A percentile compares a stretch with the other conserved stretches of the same genome.
Evolutionary conservation across 768 basidiomycete species (phyloP).

Genomic region (Tylopilus rubrobrunneus): DNA sequence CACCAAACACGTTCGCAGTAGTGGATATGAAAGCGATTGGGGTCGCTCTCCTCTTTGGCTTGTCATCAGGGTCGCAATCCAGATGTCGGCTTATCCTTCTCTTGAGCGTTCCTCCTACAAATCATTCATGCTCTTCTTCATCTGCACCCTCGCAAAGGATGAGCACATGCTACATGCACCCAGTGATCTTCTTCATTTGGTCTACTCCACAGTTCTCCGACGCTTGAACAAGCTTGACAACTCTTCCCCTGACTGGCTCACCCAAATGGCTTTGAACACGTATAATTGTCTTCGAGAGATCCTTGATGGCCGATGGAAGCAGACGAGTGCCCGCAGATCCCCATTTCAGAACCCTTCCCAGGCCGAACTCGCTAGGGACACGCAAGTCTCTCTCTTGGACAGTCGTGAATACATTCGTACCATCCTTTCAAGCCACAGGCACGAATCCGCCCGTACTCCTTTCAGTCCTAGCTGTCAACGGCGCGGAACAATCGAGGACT

Average conservation of each 20-base stretch:
- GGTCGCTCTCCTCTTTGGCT: neutral
- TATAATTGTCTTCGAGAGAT: constrained; percentile 1
- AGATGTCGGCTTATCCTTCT: neutral
- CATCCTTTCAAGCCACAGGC: constrained; percentile 5
- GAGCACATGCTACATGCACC: neutral
- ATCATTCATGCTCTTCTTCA: neutral
- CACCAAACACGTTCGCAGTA: neutral
- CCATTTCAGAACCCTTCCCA: neutral
- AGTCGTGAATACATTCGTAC: neutral
- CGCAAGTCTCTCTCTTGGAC: constrained; percentile 28
- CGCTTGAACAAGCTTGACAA: neutral
- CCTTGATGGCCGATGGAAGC: constrained; percentile 33
- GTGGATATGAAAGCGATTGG: neutral
- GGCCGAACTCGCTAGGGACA: constrained; percentile 21
- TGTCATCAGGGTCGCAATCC: neutral
- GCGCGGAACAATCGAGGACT: constrained; percentile 11
- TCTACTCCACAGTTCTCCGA: neutral
- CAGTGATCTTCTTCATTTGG: neutral
- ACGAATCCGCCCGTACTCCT: neutral
- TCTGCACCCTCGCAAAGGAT: neutral
- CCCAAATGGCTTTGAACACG: neutral
- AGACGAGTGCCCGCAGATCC: constrained; percentile 18
- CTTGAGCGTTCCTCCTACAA: neutral
- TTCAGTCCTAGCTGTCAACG: constrained; percentile 1
- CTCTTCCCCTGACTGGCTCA: neutral